A percentile compares a stretch with the other conserved stretches of the same genome.
Evolutionary conservation across 805 yeast species (phyloP).

Genomic region (Candida boleticola): DNA sequence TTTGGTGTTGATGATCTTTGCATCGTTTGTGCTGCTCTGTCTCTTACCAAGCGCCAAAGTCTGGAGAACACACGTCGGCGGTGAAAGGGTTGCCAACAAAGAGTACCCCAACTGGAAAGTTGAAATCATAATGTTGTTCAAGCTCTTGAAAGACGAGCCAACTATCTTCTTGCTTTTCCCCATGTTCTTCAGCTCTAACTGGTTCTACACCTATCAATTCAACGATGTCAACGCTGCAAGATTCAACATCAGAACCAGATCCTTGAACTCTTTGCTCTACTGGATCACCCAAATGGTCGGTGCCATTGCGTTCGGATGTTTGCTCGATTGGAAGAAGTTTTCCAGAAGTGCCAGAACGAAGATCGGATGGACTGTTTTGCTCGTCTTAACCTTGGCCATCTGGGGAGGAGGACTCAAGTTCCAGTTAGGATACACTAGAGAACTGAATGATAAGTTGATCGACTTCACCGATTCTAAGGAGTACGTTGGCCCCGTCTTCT

Average conservation of each 20-base stretch:
- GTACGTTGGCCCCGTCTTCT: conserved; percentile 59
- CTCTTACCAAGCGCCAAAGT: conserved; percentile 52
- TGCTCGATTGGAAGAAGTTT: conserved; percentile 44
- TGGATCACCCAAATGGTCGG: conserved; percentile 63
- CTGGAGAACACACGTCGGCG: conserved; percentile 41
- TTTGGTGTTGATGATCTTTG: conserved; percentile 48
- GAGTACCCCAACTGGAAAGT: conserved; percentile 45
- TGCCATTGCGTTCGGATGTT: conserved; percentile 45
- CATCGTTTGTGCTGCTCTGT: conserved; percentile 42
- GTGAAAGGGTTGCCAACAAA: conserved; percentile 44
- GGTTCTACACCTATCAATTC: conserved; percentile 66
- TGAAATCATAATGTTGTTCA: conserved; percentile 42
- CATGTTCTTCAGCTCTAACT: conserved; percentile 60
- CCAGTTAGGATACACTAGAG: conserved; percentile 42
- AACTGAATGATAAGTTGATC: conserved; percentile 21
- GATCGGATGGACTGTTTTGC: conserved; percentile 41
- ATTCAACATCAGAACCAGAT: conserved; percentile 58
- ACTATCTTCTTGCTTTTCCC: conserved; percentile 53
- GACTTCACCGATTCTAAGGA: conserved; percentile 43
- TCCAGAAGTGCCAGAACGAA: conserved; percentile 45
- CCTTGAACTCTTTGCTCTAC: conserved; percentile 58
- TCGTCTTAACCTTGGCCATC: conserved; percentile 42
- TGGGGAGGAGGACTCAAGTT: conserved; percentile 62
- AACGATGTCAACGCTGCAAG: conserved; percentile 55
- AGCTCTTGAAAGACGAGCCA: conserved; percentile 39